Evolutionary conservation across 768 basidiomycete species (phyloP).

Genomic region (Calvatia gigantea): DNA sequence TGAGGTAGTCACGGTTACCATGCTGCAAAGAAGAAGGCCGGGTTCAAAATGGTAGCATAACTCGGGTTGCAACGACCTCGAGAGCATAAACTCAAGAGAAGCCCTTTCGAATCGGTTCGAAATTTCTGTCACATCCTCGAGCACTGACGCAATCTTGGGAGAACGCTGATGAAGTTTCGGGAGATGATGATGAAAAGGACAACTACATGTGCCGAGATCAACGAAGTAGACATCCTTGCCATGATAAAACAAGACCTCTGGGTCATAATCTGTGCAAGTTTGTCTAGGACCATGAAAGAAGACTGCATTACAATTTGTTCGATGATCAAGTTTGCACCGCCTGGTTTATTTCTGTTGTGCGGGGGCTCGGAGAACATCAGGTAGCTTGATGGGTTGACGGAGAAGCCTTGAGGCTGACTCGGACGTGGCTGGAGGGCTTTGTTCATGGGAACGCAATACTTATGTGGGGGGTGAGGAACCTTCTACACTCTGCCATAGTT

Average conservation of each 20-base stretch:
- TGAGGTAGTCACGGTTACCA: background rate
- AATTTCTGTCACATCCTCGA: background rate
- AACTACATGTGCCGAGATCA: background rate
- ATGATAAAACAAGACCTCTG: background rate
- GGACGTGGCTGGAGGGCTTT: too few relatives aligned
- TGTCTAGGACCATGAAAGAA: too few relatives aligned
- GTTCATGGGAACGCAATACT: too few relatives aligned
- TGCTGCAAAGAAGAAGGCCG: background rate
- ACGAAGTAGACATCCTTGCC: background rate
- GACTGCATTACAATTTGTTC: too few relatives aligned
- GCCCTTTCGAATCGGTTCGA: background rate
- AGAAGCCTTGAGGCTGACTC: too few relatives aligned
- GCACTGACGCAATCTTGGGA: background rate
- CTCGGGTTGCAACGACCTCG: background rate
- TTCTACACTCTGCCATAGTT: too few relatives aligned
- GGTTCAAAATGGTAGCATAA: background rate
- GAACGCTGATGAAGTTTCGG: background rate
- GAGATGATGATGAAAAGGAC: conserved; percentile 2
- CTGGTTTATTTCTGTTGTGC: background rate
- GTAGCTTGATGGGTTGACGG: too few relatives aligned
- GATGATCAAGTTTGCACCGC: background rate
- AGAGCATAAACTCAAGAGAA: background rate
- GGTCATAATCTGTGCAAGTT: too few relatives aligned
- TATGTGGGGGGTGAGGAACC: background rate
- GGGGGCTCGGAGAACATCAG: too few relatives aligned